Percentiles rank a stretch among this genome's conserved stretches.
phyloP scores from a whole-genome alignment of 495 filamentous ascomycete species.

The Beverwykella pulmonaria region DNA sequence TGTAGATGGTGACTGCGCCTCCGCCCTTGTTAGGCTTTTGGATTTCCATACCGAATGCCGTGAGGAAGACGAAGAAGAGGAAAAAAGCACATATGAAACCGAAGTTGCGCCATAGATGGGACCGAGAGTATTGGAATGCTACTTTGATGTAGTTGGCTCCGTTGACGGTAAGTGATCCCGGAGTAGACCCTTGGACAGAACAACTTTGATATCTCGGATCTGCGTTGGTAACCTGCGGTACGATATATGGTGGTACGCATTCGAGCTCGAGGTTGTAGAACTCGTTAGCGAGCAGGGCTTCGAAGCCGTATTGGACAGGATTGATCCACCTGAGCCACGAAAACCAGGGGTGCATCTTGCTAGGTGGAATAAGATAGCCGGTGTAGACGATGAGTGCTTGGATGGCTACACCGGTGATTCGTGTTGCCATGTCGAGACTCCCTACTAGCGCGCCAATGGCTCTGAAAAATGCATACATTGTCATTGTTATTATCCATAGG shows the following conservation, averaged over 20 bases:
- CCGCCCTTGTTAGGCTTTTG: slow-evolving; percentile 74
- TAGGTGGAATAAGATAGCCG: slow-evolving; percentile 74
- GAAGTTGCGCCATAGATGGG: slow-evolving; percentile 75
- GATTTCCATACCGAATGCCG: slow-evolving; percentile 67
- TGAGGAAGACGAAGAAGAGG: slow-evolving; percentile 66
- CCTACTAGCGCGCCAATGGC: slow-evolving; percentile 69
- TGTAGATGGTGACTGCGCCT: slow-evolving; percentile 69
- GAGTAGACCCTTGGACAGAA: slow-evolving; percentile 56
- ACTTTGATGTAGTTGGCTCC: slow-evolving; percentile 65
- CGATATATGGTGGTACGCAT: slow-evolving; percentile 53
- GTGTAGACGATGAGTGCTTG: slow-evolving; percentile 75
- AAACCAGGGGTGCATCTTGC: slow-evolving; percentile 57
- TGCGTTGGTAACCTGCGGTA: slow-evolving; percentile 61
- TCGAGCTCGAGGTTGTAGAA: slow-evolving; percentile 59
- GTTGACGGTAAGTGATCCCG: slow-evolving; percentile 60
- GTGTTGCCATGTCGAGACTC: slow-evolving; percentile 67
- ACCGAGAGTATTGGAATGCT: slow-evolving; percentile 62
- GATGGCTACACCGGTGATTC: slow-evolving; percentile 65
- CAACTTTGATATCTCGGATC: slow-evolving; percentile 60
- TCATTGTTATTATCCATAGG: slow-evolving; percentile 63
- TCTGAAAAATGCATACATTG: slow-evolving; percentile 78
- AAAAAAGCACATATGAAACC: slow-evolving; percentile 73
- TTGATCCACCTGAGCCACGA: slow-evolving; percentile 60
- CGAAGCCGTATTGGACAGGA: slow-evolving; percentile 75
- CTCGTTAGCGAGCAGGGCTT: slow-evolving; percentile 52